A percentile compares a stretch with the other conserved stretches of the same genome.
These are phyloP conservation scores for Pestalotiopsis sp. DNA, from an alignment of 2,329 filamentous ascomycete genomes.

Conservation along the genomic window DNA sequence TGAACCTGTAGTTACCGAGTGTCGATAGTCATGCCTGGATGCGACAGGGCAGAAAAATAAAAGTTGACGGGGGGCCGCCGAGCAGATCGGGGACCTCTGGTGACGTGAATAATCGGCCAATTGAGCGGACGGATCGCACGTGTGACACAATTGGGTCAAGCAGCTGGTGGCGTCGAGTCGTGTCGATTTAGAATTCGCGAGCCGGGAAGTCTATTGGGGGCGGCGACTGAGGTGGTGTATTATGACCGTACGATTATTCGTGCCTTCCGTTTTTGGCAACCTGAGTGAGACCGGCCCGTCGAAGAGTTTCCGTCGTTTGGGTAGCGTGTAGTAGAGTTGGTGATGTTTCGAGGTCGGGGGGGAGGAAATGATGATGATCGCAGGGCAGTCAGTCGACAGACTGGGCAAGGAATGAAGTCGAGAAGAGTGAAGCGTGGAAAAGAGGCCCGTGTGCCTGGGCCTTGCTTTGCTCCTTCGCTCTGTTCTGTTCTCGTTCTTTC, in stretches of 20 bases:
- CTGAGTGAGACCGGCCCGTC: background rate
- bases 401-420: background rate
- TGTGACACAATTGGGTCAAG: slow-evolving; percentile 1
- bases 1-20: slow-evolving; percentile 1
- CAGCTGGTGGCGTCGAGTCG: background rate
- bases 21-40: slow-evolving; percentile 9
- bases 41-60: background rate
- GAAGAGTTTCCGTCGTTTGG: background rate
- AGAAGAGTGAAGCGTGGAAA: background rate
- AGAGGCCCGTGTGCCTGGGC: slow-evolving; percentile 10
- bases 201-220: background rate
- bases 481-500: too few species aligned
- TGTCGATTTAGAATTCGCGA: slow-evolving; percentile 1
- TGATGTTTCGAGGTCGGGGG: background rate
- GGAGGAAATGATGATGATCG: background rate
- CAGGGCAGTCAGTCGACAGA: background rate
- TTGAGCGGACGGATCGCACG: background rate
- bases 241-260: background rate
- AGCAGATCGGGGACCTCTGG: background rate
- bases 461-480: background rate
- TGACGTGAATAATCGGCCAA: slow-evolving; percentile 8
- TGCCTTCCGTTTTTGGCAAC: background rate
- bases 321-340: background rate
- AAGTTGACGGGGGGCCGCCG: background rate
- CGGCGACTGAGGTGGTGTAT: background rate